Evolutionary conservation across 331 rosid genomes (phyloP).

Genomic region (Spiraea crenata): DNA sequence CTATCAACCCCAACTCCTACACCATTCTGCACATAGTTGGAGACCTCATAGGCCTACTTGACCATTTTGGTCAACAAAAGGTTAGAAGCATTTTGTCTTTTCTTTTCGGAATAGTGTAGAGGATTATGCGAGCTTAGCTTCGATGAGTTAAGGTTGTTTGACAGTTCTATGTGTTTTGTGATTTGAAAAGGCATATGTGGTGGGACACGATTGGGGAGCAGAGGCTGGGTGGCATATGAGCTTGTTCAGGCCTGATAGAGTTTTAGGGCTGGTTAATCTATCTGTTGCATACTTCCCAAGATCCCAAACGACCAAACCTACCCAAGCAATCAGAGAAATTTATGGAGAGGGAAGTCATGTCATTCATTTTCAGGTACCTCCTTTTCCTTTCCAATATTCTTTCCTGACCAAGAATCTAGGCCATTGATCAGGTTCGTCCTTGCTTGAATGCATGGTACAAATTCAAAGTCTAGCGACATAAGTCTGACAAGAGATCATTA

Average conservation of each 20-base stretch:
- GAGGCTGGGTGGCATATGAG: constrained; percentile 60
- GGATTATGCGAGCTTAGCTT: too few species aligned
- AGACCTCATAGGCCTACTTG: constrained; percentile 63
- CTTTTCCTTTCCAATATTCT: background rate
- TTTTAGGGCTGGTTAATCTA: constrained; percentile 52
- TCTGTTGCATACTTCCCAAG: constrained; percentile 58
- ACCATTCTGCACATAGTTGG: constrained; percentile 51
- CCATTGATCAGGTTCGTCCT: too few species aligned
- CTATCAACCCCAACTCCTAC: constrained; percentile 53
- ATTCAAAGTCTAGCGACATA: too few species aligned
- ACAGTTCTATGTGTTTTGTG: background rate
- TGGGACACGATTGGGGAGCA: constrained; percentile 75
- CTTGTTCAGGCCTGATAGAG: constrained; percentile 77
- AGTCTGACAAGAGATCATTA: too few species aligned
- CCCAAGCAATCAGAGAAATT: constrained; percentile 34
- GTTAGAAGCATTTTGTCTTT: constrained; percentile 21
- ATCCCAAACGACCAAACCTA: constrained; percentile 39
- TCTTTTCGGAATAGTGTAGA: too few species aligned
- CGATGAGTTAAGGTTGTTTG: background rate
- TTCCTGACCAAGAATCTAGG: too few species aligned
- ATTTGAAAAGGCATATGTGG: constrained; percentile 51
- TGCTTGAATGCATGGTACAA: too few species aligned
- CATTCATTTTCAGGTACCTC: constrained; percentile 63
- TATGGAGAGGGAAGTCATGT: constrained; percentile 49
- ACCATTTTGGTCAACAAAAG: constrained; percentile 66